Conservation (phyloP, 2,329 filamentous ascomycete genomes). For the Stagonosporopsis chrysanthemi region DNA sequence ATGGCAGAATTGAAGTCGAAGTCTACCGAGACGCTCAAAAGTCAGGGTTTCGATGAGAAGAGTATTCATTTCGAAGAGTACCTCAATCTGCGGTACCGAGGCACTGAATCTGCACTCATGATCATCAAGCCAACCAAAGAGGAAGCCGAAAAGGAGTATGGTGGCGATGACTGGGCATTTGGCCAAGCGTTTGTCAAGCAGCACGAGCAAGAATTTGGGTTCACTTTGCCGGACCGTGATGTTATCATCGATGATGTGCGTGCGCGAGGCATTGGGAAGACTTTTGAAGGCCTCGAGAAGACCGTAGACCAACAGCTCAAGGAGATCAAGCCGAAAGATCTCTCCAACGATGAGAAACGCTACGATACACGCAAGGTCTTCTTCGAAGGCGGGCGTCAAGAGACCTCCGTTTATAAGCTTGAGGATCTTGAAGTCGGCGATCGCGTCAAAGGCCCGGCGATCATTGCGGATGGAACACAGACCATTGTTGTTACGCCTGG, state of each 20-base stretch:
- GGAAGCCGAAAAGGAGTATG: conserved; percentile 66
- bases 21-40: conserved; percentile 70
- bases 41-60: conserved; percentile 79
- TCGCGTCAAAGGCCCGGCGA: conserved; percentile 78
- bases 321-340: conserved; percentile 67
- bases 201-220: conserved; percentile 92
- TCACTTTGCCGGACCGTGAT: conserved; percentile 83
- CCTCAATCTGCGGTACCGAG: conserved; percentile 90
- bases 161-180: conserved; percentile 79
- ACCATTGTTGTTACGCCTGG: conserved; percentile 89
- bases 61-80: conserved; percentile 89
- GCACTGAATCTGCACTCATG: conserved; percentile 92
- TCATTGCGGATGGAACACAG: conserved; percentile 86
- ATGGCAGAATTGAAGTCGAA: conserved; percentile 82
- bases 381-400: conserved; percentile 79
- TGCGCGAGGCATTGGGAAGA: conserved; percentile 87
- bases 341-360: conserved; percentile 66
- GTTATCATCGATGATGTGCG: conserved; percentile 91
- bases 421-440: conserved; percentile 76
- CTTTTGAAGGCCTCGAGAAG: conserved; percentile 78
- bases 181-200: conserved; percentile 84
- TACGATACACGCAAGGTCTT: conserved; percentile 77
- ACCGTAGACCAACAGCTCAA: conserved; percentile 86
- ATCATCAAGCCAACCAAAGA: conserved; percentile 74
- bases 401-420: conserved; percentile 85